These are phyloP conservation scores for Xylariaceae sp. DNA, from an alignment of 2,329 filamentous ascomycete genomes.

Conservation along the genomic window DNA sequence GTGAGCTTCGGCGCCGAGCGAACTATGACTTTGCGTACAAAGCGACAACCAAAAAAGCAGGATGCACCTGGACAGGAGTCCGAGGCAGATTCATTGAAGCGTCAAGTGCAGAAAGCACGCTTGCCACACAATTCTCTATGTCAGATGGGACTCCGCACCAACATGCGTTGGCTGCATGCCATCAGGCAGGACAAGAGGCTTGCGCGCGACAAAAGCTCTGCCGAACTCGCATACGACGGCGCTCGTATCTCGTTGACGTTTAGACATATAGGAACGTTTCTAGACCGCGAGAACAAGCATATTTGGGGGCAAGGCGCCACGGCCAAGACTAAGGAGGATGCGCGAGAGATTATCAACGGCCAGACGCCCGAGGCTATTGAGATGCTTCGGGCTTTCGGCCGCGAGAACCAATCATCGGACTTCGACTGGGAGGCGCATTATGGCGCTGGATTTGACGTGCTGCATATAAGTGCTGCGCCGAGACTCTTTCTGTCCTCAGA, in stretches of 20 bases:
- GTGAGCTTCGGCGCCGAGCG: conserved; percentile 89
- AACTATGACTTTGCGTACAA: conserved; percentile 85
- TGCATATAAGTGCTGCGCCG: conserved; percentile 59
- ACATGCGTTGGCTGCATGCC: conserved; percentile 85
- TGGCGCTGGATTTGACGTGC: conserved; percentile 78
- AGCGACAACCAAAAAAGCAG: conserved; percentile 47
- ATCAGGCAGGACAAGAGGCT: conserved; percentile 84
- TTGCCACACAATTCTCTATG: conserved; percentile 90
- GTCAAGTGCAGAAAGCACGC: conserved; percentile 63
- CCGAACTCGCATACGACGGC: conserved; percentile 70
- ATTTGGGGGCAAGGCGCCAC: conserved; percentile 95
- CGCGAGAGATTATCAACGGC: conserved; percentile 66
- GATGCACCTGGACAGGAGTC: conserved; percentile 8
- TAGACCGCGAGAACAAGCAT: conserved; percentile 57
- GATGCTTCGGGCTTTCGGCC: conserved; percentile 77
- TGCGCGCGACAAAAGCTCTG: conserved; percentile 60
- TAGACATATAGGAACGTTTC: conserved; percentile 80
- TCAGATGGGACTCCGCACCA: conserved; percentile 76
- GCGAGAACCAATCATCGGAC: conserved; percentile 71
- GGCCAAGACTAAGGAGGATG: conserved; percentile 60
- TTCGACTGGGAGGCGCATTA: conserved; percentile 78
- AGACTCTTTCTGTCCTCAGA: conserved; percentile 52
- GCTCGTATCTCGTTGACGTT: conserved; percentile 91
- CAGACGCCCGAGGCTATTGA: conserved; percentile 61
- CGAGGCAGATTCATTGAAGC: conserved; percentile 33